These are phyloP conservation scores for Kalmanozyma brasiliensis DNA, from an alignment of 1,284 basidiomycete genomes.

Conservation along the genomic window DNA sequence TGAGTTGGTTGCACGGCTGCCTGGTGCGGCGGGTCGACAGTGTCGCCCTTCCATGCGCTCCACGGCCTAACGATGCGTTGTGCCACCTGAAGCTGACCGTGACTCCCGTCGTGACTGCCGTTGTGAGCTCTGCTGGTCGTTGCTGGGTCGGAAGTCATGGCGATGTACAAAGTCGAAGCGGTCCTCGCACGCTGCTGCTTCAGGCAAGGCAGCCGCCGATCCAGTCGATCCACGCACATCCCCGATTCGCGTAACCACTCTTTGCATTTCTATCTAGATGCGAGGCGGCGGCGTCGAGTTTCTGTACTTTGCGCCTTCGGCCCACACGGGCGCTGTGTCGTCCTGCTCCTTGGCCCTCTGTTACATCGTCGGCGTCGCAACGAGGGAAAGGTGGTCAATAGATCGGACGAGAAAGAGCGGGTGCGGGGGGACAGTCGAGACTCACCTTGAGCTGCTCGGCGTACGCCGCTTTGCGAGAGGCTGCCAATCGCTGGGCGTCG, in stretches of 20 bases:
- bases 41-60: no score
- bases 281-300: conserved; percentile 51
- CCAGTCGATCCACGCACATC: conserved; percentile 1
- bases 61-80: no score
- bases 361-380: neutral
- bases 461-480: conserved; percentile 54
- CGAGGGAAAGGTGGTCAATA: neutral
- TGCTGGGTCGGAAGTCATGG: no score
- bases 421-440: neutral
- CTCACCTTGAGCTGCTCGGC: conserved; percentile 58
- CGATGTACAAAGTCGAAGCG: no score
- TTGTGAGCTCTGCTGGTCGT: no score
- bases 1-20: no score
- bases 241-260: neutral
- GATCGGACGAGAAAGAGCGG: neutral
- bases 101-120: no score
- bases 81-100: no score
- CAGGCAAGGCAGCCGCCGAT: no score
- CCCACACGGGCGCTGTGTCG: conserved; percentile 52
- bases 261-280: conserved; percentile 2
- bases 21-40: no score
- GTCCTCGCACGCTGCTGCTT: no score
- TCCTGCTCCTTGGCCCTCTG: conserved; percentile 49
- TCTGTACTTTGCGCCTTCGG: conserved; percentile 35
- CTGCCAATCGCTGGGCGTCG: conserved; percentile 49